A percentile compares a stretch with the other conserved stretches of the same genome.
Conservation (phyloP, 1,139 yeast species). For the Hanseniaspora uvarum region DNA sequence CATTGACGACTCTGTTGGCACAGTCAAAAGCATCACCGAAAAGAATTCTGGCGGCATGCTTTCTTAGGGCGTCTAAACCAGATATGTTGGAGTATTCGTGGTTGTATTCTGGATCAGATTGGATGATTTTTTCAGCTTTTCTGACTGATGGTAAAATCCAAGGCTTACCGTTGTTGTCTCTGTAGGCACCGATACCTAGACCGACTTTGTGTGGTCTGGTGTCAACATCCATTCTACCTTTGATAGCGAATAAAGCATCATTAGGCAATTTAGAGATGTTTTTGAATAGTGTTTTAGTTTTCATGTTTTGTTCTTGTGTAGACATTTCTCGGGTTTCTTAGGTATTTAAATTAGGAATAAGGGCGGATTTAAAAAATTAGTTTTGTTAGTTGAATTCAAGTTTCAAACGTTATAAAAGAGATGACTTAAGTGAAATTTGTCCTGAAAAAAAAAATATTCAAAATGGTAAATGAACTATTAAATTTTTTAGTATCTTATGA, state of each 20-base stretch:
- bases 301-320: constrained; percentile 5
- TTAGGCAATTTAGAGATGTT: constrained; percentile 55
- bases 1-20: constrained; percentile 53
- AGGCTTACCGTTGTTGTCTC: constrained; percentile 87
- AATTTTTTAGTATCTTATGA: no score
- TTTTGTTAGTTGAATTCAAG: no score
- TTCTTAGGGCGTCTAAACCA: constrained; percentile 62
- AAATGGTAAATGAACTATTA: no score
- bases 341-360: neutral
- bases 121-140: constrained; percentile 52
- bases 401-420: no score
- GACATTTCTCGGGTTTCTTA: constrained; percentile 2
- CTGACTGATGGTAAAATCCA: constrained; percentile 85
- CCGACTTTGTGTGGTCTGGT: constrained; percentile 56
- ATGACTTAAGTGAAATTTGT: no score
- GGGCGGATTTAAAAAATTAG: no score
- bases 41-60: constrained; percentile 68
- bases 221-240: constrained; percentile 62
- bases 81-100: constrained; percentile 85
- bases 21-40: constrained; percentile 53
- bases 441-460: no score
- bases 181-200: constrained; percentile 91
- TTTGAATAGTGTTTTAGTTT: constrained; percentile 31
- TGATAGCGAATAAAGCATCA: constrained; percentile 74
- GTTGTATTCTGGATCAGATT: constrained; percentile 54